Conservation (phyloP, 495 filamentous ascomycete species). For the Neurospora sp. region DNA sequence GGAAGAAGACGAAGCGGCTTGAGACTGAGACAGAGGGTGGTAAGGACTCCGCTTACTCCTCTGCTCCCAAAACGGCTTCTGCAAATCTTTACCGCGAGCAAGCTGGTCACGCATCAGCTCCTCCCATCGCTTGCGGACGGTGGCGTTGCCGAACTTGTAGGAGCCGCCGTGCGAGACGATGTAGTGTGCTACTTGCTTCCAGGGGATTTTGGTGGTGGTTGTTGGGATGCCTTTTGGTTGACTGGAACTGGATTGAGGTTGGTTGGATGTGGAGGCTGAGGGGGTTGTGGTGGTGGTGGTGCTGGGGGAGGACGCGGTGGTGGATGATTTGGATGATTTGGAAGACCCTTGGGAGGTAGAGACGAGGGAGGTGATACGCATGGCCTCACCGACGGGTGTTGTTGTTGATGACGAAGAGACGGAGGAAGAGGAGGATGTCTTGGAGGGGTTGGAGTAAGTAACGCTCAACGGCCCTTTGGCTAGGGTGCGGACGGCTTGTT, state of each 20-base stretch:
- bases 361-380: neutral
- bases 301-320: neutral
- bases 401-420: neutral
- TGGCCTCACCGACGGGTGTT: neutral
- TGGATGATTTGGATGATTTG: neutral
- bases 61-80: conserved; percentile 6
- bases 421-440: neutral
- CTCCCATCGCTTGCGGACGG: conserved; percentile 79
- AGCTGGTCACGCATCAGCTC: conserved; percentile 25
- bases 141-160: conserved; percentile 78
- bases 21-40: neutral
- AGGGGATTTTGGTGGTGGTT: conserved; percentile 48
- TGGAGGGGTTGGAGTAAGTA: neutral
- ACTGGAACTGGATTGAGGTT: neutral
- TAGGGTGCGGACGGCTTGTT: conserved; percentile 35
- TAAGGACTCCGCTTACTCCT: neutral
- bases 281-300: neutral
- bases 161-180: conserved; percentile 62
- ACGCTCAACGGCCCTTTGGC: neutral
- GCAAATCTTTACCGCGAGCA: conserved; percentile 4
- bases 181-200: conserved; percentile 71
- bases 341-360: neutral
- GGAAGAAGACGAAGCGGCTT: neutral
- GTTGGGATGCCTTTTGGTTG: neutral
- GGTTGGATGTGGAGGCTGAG: neutral